phyloP scores from a whole-genome alignment of 2,329 filamentous ascomycete genomes.

The Lachnellula arida region DNA sequence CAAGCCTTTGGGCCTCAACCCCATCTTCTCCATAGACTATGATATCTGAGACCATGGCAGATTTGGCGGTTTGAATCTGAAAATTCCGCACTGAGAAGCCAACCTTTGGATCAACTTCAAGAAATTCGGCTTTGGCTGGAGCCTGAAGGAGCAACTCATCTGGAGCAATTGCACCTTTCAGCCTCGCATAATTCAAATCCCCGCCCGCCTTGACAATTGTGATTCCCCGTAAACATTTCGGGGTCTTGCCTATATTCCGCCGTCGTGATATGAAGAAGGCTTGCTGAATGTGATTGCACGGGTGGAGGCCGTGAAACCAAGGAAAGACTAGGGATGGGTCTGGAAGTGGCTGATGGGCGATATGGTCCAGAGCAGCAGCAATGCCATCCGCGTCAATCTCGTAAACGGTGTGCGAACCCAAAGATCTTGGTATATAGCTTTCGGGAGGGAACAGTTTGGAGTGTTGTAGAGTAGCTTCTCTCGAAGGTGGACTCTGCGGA shows the following conservation, averaged over 20 bases:
- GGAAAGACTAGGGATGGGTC: constrained; percentile 86
- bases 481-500: constrained; percentile 59
- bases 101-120: constrained; percentile 79
- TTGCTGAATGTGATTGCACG: constrained; percentile 81
- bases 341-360: constrained; percentile 75
- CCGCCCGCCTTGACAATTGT: constrained; percentile 87
- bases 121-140: constrained; percentile 48
- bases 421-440: constrained; percentile 48
- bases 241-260: constrained; percentile 63
- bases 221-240: constrained; percentile 73
- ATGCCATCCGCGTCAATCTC: constrained; percentile 66
- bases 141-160: constrained; percentile 67
- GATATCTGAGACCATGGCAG: constrained; percentile 84
- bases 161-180: constrained; percentile 83
- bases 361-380: constrained; percentile 68
- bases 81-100: constrained; percentile 97
- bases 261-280: constrained; percentile 81
- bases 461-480: constrained; percentile 50
- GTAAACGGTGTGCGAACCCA: constrained; percentile 59
- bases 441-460: constrained; percentile 73
- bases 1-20: constrained; percentile 57
- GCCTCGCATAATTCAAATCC: constrained; percentile 64
- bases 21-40: constrained; percentile 80
- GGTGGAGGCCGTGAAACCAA: constrained; percentile 91
- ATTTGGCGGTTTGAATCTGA: constrained; percentile 88